phyloP scores from a whole-genome alignment of 192 early-diverging fungal genomes.

The Entophlyctis luteolus region DNA sequence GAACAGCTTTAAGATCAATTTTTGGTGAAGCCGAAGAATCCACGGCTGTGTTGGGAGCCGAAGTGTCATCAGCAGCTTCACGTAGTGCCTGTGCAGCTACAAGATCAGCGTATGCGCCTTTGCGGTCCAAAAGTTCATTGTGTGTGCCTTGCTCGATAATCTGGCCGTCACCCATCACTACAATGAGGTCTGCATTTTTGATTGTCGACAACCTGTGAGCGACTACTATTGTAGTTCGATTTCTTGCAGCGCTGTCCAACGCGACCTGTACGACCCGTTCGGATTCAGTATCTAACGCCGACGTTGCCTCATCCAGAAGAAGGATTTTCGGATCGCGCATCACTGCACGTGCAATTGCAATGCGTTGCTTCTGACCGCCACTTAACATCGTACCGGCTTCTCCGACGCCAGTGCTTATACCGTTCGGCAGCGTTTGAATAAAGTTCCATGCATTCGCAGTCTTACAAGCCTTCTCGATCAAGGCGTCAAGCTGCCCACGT shows the following conservation, averaged over 20 bases:
- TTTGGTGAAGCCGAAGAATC: not conserved
- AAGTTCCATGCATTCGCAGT: conserved; percentile 78
- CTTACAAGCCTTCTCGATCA: conserved; percentile 41
- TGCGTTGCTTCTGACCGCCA: conserved; percentile 91
- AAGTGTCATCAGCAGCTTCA: conserved; percentile 1
- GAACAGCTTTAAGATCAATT: not conserved
- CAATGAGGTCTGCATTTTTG: conserved; percentile 77
- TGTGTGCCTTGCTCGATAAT: conserved; percentile 77
- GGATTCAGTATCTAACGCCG: conserved; percentile 51
- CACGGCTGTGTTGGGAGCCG: not conserved
- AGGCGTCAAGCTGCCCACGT: conserved; percentile 38
- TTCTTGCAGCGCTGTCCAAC: conserved; percentile 40
- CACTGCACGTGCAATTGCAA: conserved; percentile 90
- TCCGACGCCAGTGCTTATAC: conserved; percentile 80
- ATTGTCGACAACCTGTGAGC: conserved; percentile 90
- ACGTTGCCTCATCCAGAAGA: conserved; percentile 56
- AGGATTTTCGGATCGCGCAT: conserved; percentile 81
- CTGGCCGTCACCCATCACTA: conserved; percentile 52
- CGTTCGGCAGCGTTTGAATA: conserved; percentile 74
- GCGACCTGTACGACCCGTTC: conserved; percentile 52
- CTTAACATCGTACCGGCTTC: conserved; percentile 64
- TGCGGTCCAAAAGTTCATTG: conserved; percentile 59
- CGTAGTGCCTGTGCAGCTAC: conserved; percentile 66
- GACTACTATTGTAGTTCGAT: conserved; percentile 85
- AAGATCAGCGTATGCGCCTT: conserved; percentile 64